Conservation (phyloP, 805 yeast genomes). For the Phaffomyces opuntiae region DNA sequence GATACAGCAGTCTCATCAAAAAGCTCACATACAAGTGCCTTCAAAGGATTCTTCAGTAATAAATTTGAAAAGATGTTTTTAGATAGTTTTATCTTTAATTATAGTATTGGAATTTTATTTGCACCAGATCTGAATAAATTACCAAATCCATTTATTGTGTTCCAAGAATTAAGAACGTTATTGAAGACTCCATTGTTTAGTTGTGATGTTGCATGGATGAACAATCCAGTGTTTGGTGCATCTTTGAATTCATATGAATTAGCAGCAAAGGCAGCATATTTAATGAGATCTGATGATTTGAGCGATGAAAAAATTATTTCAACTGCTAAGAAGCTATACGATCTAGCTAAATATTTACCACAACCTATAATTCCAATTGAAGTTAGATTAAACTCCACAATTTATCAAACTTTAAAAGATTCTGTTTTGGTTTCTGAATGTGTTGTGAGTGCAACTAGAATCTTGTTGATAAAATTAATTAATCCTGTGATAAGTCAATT, state of each 20-base stretch:
- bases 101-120: constrained; percentile 31
- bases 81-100: constrained; percentile 39
- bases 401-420: constrained; percentile 12
- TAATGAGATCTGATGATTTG: constrained; percentile 10
- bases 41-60: background rate
- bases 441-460: constrained; percentile 14
- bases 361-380: constrained; percentile 16
- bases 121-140: constrained; percentile 27
- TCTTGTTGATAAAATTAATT: constrained; percentile 14
- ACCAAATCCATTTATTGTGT: constrained; percentile 38
- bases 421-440: constrained; percentile 16
- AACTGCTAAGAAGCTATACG: constrained; percentile 12
- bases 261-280: constrained; percentile 30
- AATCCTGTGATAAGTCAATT: constrained; percentile 2
- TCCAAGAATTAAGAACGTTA: constrained; percentile 25
- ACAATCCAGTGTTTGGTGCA: constrained; percentile 35
- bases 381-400: constrained; percentile 5
- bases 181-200: constrained; percentile 30
- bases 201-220: constrained; percentile 35
- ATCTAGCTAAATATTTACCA: constrained; percentile 14
- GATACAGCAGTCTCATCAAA: background rate
- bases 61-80: constrained; percentile 28
- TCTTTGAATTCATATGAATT: constrained; percentile 29
- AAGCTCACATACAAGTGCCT: background rate
- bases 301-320: constrained; percentile 6